Evolutionary conservation across 352 stramenopile genomes (phyloP).

Genomic region (Phytophthora brassicae): DNA sequence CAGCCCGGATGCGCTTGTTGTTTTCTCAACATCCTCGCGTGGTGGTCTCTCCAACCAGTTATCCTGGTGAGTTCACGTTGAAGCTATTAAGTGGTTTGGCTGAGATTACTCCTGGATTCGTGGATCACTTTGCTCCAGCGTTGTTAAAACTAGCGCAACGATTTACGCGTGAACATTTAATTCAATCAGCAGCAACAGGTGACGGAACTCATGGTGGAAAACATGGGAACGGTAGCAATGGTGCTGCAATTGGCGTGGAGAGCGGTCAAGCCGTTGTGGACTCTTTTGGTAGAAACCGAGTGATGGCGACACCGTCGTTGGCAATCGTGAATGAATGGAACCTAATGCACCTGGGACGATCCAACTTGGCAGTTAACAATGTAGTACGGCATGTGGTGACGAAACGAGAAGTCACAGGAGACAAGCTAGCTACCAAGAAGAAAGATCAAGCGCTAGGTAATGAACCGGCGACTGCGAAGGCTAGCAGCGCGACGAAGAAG

Average conservation of each 20-base stretch:
- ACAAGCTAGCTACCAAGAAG: conserved; percentile 62
- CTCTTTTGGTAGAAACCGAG: conserved; percentile 76
- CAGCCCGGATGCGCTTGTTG: conserved; percentile 54
- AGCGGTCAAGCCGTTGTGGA: conserved; percentile 54
- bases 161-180: conserved; percentile 83
- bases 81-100: conserved; percentile 65
- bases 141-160: conserved; percentile 84
- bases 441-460: conserved; percentile 40
- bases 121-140: conserved; percentile 75
- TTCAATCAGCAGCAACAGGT: conserved; percentile 43
- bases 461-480: conserved; percentile 25
- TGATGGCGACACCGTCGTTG: conserved; percentile 88
- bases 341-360: conserved; percentile 67
- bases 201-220: conserved; percentile 26
- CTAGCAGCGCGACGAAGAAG: conserved; percentile 44
- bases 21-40: conserved; percentile 49
- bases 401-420: conserved; percentile 52
- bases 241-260: conserved; percentile 34
- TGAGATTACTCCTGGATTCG: conserved; percentile 63
- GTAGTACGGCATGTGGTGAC: conserved; percentile 69
- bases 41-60: conserved; percentile 44
- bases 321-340: conserved; percentile 86
- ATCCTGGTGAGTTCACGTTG: conserved; percentile 71
- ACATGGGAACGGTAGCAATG: conserved; percentile 24
- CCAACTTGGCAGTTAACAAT: conserved; percentile 81